A percentile compares a stretch with the other conserved stretches of the same genome.
Conservation (phyloP, 2,329 filamentous ascomycete genomes). For the Aspergillus intermedius region DNA sequence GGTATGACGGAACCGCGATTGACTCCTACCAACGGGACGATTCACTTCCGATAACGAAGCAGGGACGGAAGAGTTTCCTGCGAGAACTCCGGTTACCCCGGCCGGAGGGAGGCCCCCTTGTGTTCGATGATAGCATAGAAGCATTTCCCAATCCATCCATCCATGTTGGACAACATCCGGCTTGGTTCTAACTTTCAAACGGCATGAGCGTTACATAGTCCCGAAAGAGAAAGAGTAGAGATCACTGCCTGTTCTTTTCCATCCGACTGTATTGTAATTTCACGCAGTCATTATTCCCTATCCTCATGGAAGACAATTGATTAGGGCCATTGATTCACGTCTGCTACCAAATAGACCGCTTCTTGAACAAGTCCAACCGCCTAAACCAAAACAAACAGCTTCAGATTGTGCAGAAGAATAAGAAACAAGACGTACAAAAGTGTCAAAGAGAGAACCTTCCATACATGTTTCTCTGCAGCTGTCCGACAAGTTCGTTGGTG, state of each 20-base stretch:
- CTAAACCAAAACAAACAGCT: neutral
- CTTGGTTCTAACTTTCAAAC: constrained; percentile 2
- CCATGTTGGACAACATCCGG: neutral
- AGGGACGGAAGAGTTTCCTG: neutral
- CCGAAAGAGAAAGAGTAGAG: no score
- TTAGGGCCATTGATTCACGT: no score
- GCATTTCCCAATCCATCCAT: neutral
- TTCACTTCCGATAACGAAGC: constrained; percentile 8
- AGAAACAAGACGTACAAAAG: constrained; percentile 1
- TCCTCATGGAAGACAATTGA: constrained; percentile 1
- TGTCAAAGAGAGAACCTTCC: constrained; percentile 26
- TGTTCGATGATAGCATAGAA: neutral
- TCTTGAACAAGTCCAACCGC: constrained; percentile 7
- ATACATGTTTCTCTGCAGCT: constrained; percentile 29
- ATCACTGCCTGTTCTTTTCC: no score
- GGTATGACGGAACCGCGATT: constrained; percentile 22
- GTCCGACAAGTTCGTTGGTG: constrained; percentile 16
- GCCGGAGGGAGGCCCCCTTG: neutral
- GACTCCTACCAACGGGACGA: constrained; percentile 15
- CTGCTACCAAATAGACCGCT: constrained; percentile 7
- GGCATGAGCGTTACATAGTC: neutral
- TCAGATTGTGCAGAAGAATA: constrained; percentile 5
- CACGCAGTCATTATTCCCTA: neutral
- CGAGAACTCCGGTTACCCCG: neutral
- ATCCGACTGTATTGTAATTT: no score